These are phyloP conservation scores for Arxiozyma slooffiae DNA, from an alignment of 1,139 yeast species.

Conservation along the genomic window DNA sequence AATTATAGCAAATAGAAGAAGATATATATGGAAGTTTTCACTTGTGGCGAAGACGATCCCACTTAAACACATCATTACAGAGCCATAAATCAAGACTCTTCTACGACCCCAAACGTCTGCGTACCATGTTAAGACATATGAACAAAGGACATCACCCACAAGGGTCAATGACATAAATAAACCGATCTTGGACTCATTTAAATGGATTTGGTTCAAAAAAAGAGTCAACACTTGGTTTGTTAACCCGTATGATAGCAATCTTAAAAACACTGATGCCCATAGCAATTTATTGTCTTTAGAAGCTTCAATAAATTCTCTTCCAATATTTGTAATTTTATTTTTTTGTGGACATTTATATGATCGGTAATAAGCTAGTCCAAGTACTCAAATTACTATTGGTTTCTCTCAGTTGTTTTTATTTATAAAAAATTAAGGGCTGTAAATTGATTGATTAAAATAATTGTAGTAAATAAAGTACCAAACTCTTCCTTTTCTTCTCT, in stretches of 20 bases:
- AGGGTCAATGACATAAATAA: constrained; percentile 75
- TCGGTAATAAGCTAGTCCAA: too few relatives aligned
- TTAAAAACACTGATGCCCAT: constrained; percentile 59
- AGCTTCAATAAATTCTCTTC: constrained; percentile 13
- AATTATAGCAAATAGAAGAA: constrained; percentile 53
- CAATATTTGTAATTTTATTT: background rate
- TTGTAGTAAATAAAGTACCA: too few relatives aligned
- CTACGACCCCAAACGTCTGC: constrained; percentile 73
- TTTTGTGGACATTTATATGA: background rate
- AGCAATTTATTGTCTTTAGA: constrained; percentile 51
- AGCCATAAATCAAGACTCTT: constrained; percentile 52
- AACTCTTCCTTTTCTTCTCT: too few relatives aligned
- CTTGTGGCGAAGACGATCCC: constrained; percentile 55
- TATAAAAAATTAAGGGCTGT: too few relatives aligned
- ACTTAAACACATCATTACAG: constrained; percentile 59
- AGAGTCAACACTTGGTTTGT: constrained; percentile 74
- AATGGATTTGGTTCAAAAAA: constrained; percentile 48
- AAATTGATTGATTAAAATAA: too few relatives aligned
- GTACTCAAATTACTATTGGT: too few relatives aligned
- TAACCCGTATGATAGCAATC: constrained; percentile 71
- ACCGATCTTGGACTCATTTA: constrained; percentile 57
- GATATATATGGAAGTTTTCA: constrained; percentile 42
- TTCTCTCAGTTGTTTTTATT: too few relatives aligned
- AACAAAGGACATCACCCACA: constrained; percentile 67
- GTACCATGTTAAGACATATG: constrained; percentile 65